Evolutionary conservation across 202 grass and related monocot genomes (phyloP), one percentile per base, ranked within the genome.

Genomic region (Setaria viridis): DNA sequence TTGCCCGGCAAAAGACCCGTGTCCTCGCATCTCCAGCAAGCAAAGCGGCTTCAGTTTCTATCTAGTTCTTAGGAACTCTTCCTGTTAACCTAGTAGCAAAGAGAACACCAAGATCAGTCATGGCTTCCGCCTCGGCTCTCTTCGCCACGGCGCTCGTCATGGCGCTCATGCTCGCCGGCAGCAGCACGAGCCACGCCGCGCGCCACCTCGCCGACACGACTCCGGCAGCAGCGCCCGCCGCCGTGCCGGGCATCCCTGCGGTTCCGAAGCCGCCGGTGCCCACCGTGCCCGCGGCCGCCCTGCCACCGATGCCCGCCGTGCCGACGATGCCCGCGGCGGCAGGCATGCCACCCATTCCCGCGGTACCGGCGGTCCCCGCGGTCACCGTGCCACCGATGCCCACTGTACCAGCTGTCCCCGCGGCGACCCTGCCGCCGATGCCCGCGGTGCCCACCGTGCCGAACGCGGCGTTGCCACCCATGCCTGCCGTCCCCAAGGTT

Each of bases 191-290:
- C 63, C 48, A 51, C 1, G 89, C 89, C 1, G 78, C 82, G 0
- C 82, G 90, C 11, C 73, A 11, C 12, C 90, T 91, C 33, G 64
- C 80, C 72, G 90, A 88, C 72, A 15, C 34, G 10, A 51, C 85
- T 9, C 85, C 77, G 1, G 83, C 74, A 0, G 45, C 76, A 0
- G 20, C 84, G 0, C 51, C 85, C 1, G 9, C 85, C 13, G 70
- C 62, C 50, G 62, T 59, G 0, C 85, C 85, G 0, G 15, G 45
- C 12, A 71, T 79, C 0, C 77, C 77, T 2, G 68, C 25, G 4
- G 1, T 21, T 16, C 77, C 76, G 7, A 53, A 43, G 49, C 85
- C 70, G 37, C 25, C 59, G 11, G 48, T 87, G 58, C 71, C 78
- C 2, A 25, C 39, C 0, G n/a, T 82, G 33, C 80, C 60, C 1